Evolutionary conservation across 495 filamentous ascomycete species (phyloP).

Genomic region (Rostrohypoxylon terebratum): DNA sequence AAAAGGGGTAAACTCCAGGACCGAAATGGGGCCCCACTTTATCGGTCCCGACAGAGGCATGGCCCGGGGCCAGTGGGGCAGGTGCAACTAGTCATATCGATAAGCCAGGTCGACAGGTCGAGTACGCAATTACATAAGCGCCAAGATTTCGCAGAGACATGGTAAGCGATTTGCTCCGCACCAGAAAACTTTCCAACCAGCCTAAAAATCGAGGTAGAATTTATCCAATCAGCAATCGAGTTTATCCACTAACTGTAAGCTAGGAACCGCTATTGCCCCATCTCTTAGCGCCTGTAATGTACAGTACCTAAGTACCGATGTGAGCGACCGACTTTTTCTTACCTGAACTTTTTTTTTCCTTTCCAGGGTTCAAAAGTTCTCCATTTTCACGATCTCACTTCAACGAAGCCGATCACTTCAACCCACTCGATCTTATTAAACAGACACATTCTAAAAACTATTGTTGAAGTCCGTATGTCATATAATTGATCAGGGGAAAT

Average conservation of each 20-base stretch:
- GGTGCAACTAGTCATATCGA: slow-evolving; percentile 18
- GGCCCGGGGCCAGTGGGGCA: no score
- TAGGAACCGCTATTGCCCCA: background rate
- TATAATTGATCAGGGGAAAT: slow-evolving; percentile 29
- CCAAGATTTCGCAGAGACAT: slow-evolving; percentile 49
- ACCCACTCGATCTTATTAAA: background rate
- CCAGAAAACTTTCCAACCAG: slow-evolving; percentile 45
- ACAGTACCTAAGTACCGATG: slow-evolving; percentile 3
- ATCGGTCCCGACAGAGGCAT: background rate
- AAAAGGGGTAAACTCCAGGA: background rate
- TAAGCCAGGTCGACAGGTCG: background rate
- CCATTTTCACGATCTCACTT: slow-evolving; percentile 3
- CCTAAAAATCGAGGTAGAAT: slow-evolving; percentile 34
- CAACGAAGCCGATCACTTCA: slow-evolving; percentile 5
- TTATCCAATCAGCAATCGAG: slow-evolving; percentile 39
- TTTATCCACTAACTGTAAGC: slow-evolving; percentile 6
- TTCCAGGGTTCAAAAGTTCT: slow-evolving; percentile 21
- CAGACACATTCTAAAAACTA: background rate
- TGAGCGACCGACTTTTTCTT: slow-evolving; percentile 35
- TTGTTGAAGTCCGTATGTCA: background rate
- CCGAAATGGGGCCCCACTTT: background rate
- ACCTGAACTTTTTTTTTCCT: slow-evolving; percentile 19
- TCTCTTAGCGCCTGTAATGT: slow-evolving; percentile 8
- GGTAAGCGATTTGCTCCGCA: slow-evolving; percentile 47
- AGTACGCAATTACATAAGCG: slow-evolving; percentile 41